Conservation (phyloP, 202 grass and related monocot genomes). For the Digitaria exilis region DNA sequence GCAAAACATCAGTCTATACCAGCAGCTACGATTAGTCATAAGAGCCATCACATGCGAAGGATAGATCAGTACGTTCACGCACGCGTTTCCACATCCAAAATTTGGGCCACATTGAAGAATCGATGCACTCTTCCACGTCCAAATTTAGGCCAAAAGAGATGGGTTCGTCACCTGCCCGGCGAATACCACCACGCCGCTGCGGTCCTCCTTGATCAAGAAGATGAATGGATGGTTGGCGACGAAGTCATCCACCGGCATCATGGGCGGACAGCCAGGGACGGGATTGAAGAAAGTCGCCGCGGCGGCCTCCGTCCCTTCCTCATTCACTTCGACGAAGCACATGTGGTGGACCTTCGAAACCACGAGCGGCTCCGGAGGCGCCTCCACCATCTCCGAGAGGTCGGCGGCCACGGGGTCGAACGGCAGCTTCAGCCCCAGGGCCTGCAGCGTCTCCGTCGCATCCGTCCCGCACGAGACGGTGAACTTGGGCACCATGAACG, state of each 20-base stretch:
- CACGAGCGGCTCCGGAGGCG: not conserved
- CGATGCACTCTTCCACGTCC: not conserved
- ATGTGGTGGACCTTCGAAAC: conserved; percentile 35
- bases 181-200: conserved; percentile 53
- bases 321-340: conserved; percentile 62
- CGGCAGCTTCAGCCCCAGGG: conserved; percentile 38
- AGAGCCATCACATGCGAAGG: too few relatives aligned
- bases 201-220: conserved; percentile 70
- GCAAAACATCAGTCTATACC: too few relatives aligned
- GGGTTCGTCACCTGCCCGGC: conserved; percentile 60
- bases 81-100: not conserved
- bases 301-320: conserved; percentile 69
- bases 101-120: too few relatives aligned
- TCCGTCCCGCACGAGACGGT: conserved; percentile 35
- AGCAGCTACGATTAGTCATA: too few relatives aligned
- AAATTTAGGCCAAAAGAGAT: not conserved
- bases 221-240: conserved; percentile 72
- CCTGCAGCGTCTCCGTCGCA: not conserved
- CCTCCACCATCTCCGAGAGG: conserved; percentile 26
- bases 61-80: too few relatives aligned
- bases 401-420: conserved; percentile 13
- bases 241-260: not conserved
- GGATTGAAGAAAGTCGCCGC: conserved; percentile 25
- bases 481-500: conserved; percentile 50
- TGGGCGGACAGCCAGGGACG: not conserved